Evolutionary conservation across 179 eudicot species (phyloP).

Genomic region (Monotropa hypopitys): DNA sequence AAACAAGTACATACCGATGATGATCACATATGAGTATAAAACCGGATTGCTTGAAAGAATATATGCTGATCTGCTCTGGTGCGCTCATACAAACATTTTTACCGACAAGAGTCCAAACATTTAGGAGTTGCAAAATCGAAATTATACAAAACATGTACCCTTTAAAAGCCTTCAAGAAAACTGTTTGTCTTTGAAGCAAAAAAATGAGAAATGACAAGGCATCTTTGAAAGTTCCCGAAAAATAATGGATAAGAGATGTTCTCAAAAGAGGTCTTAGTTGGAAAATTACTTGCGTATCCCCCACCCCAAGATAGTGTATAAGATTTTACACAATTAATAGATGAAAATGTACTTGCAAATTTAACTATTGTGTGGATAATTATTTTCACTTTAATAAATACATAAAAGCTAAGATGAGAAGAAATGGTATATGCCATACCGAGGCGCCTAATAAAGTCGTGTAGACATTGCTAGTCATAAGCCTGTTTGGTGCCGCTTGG

Average conservation of each 20-base stretch:
- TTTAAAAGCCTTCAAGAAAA: not conserved
- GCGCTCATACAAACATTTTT: not conserved
- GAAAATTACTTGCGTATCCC: not conserved
- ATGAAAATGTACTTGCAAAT: not conserved
- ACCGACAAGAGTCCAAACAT: not conserved
- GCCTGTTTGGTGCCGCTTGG: conserved; percentile 96
- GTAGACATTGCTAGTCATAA: conserved; percentile 74
- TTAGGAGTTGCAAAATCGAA: conserved; percentile 1
- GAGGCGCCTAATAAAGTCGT: conserved; percentile 79
- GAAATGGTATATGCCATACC: conserved; percentile 37
- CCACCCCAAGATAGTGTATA: not conserved
- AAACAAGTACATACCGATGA: not conserved
- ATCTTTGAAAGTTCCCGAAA: not conserved
- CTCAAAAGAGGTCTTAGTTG: not conserved
- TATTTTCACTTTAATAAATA: not conserved
- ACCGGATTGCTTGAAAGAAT: not conserved
- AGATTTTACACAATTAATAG: not conserved
- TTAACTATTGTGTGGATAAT: not conserved
- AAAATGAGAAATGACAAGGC: not conserved
- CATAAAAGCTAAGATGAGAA: not conserved
- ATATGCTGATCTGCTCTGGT: not conserved
- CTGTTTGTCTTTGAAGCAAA: not conserved
- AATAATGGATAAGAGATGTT: not conserved
- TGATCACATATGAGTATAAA: not conserved
- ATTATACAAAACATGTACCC: not conserved